A percentile compares a stretch with the other conserved stretches of the same genome.
Evolutionary conservation across 441 rosid genomes (phyloP).

Genomic region (Jatropha multifida): DNA sequence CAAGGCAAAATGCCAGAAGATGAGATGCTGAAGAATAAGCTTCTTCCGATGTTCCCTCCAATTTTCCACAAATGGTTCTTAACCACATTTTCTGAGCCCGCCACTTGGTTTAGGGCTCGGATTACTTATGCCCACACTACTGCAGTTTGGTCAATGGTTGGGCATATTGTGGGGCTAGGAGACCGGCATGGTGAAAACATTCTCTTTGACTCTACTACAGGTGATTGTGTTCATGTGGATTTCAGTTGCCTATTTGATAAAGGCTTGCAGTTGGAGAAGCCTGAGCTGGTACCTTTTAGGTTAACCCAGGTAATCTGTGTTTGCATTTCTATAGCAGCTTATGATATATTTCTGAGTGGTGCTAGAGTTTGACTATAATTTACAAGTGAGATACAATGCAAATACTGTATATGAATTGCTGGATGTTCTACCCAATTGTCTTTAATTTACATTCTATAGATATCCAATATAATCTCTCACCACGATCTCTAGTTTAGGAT

Average conservation of each 20-base stretch:
- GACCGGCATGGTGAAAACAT: conserved; percentile 99
- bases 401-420: not conserved
- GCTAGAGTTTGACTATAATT: not conserved
- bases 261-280: conserved; percentile 97
- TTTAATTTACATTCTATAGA: no score
- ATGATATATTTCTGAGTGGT: not conserved
- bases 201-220: conserved; percentile 97
- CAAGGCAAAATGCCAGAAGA: conserved; percentile 81
- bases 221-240: conserved; percentile 99
- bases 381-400: not conserved
- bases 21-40: conserved; percentile 90
- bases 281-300: conserved; percentile 99
- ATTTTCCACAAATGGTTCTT: conserved; percentile 97
- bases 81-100: conserved; percentile 98
- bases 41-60: conserved; percentile 98
- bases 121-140: conserved; percentile 97
- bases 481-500: not conserved
- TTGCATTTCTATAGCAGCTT: conserved; percentile 4
- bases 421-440: no score
- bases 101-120: conserved; percentile 99
- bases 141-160: conserved; percentile 99
- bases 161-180: conserved; percentile 98
- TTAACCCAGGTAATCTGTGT: conserved; percentile 76
- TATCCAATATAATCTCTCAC: not conserved
- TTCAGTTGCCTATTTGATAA: conserved; percentile 99